Conservation (phyloP, 495 filamentous ascomycete species). For the Neurospora sp. region DNA sequence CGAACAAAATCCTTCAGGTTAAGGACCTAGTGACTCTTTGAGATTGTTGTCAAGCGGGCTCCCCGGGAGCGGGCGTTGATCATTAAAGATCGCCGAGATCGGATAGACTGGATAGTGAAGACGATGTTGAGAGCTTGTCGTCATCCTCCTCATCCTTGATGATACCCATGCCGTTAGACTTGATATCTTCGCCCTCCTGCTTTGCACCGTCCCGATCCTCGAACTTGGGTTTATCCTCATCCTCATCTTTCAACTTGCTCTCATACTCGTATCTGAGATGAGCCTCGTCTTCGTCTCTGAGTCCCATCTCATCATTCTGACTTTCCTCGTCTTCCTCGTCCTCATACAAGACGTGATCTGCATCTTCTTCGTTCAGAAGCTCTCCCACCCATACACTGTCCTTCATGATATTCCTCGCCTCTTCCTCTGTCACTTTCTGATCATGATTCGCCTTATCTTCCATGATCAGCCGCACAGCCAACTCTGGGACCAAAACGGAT, state of each 20-base stretch:
- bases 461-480: constrained; percentile 65
- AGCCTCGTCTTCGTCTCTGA: not conserved
- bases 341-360: constrained; percentile 45
- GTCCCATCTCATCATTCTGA: not conserved
- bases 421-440: constrained; percentile 38
- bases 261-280: not conserved
- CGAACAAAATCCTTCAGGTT: not conserved
- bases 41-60: not conserved
- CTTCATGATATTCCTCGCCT: constrained; percentile 56
- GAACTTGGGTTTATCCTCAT: not conserved
- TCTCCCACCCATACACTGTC: constrained; percentile 74
- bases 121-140: not conserved
- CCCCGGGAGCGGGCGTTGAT: not conserved
- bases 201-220: not conserved
- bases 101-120: not conserved
- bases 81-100: not conserved
- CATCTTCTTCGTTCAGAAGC: constrained; percentile 56
- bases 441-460: constrained; percentile 25
- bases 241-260: not conserved
- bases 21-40: not conserved
- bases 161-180: not conserved
- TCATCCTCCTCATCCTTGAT: not conserved
- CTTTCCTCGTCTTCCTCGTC: constrained; percentile 24
- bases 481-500: constrained; percentile 75
- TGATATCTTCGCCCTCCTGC: not conserved